Percentiles rank a stretch among this genome's conserved stretches.
Evolutionary conservation across 305 asterid genomes (phyloP).

Genomic region (Fraxinus sp.): DNA sequence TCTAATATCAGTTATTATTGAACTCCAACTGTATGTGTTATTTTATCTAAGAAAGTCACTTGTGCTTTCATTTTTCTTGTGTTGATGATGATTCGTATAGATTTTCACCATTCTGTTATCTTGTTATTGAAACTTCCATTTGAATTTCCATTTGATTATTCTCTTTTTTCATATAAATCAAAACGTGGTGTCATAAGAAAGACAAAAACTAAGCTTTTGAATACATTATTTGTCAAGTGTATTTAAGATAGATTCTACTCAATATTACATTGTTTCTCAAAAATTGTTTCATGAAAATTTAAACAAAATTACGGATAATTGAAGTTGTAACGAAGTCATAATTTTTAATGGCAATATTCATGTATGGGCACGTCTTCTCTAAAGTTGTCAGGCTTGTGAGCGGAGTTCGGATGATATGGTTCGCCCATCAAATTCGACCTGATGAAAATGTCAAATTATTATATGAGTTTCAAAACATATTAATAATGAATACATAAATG

Average conservation of each 20-base stretch:
- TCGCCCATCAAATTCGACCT: too few relatives aligned
- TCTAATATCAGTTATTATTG: not conserved
- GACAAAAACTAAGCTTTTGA: not conserved
- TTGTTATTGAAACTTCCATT: not conserved
- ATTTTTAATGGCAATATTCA: too few relatives aligned
- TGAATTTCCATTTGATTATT: not conserved
- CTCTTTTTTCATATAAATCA: not conserved
- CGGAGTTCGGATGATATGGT: too few relatives aligned
- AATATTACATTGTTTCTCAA: not conserved
- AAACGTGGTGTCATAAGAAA: not conserved
- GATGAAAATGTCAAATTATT: too few relatives aligned
- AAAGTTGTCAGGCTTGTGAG: too few relatives aligned
- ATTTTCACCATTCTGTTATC: not conserved
- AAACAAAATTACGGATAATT: too few relatives aligned
- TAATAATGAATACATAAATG: too few relatives aligned
- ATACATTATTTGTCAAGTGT: not conserved
- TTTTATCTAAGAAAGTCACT: not conserved
- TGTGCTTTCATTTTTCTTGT: not conserved
- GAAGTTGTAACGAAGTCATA: too few relatives aligned
- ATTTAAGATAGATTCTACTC: not conserved
- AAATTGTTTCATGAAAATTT: too few relatives aligned
- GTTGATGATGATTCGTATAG: not conserved
- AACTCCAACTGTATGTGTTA: not conserved
- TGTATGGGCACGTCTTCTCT: too few relatives aligned
- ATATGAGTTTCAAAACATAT: too few relatives aligned